Evolutionary conservation across 2,329 filamentous ascomycete genomes (phyloP).

Genomic region (Pseudogymnoascus sp.): DNA sequence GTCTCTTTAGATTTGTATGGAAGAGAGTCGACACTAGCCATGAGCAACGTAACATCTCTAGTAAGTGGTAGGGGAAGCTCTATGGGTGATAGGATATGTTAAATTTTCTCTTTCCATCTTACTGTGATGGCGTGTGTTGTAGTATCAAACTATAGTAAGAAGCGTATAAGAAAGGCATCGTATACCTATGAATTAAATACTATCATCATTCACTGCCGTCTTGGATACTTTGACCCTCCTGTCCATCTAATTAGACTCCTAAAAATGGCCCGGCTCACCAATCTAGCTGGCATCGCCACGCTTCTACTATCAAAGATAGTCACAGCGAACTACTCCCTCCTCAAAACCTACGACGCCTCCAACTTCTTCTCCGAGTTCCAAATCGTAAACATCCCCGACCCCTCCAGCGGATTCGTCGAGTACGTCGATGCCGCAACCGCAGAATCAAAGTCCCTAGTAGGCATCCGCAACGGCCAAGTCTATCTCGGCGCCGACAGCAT

Average conservation of each 20-base stretch:
- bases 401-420: constrained; percentile 40
- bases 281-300: background rate
- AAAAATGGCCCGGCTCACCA: background rate
- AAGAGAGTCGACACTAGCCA: background rate
- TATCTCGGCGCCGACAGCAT: constrained; percentile 40
- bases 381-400: constrained; percentile 40
- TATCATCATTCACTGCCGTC: too few species aligned
- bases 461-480: background rate
- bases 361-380: constrained; percentile 41
- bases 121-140: background rate
- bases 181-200: background rate
- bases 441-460: background rate
- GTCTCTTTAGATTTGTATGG: background rate
- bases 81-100: background rate
- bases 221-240: too few species aligned
- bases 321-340: background rate
- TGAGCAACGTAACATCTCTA: background rate
- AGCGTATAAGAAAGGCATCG: background rate
- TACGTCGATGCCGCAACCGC: constrained; percentile 32
- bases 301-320: background rate
- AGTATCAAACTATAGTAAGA: background rate
- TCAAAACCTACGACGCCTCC: constrained; percentile 8
- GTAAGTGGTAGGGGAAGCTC: background rate
- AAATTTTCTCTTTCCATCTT: background rate
- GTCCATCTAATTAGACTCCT: too few species aligned